These are phyloP conservation scores for Aspergillus sergii DNA, from an alignment of 2,329 filamentous ascomycete species.

Conservation along the genomic window DNA sequence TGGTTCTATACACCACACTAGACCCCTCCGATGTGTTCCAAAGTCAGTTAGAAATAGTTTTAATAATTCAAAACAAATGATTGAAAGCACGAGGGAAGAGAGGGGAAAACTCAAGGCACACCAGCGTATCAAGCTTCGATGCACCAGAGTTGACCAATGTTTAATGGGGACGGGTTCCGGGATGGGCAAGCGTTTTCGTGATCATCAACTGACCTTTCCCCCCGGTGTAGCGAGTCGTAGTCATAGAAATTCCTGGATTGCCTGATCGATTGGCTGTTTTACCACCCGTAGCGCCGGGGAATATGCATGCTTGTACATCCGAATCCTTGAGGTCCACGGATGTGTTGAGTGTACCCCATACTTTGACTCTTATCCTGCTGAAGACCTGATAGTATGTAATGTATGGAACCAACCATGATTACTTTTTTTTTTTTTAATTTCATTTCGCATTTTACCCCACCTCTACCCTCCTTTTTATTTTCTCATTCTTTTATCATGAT, in stretches of 20 bases:
- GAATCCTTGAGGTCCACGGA: conserved; percentile 4
- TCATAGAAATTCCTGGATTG: conserved; percentile 12
- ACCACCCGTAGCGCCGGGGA: conserved; percentile 7
- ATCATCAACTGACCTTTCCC: conserved; percentile 14
- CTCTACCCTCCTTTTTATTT: conserved; percentile 1
- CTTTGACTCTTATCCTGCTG: background rate
- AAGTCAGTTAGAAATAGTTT: background rate
- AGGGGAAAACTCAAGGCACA: conserved; percentile 3
- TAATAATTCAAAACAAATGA: background rate
- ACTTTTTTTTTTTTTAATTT: conserved; percentile 5
- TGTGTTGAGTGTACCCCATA: conserved; percentile 3
- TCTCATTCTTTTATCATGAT: background rate
- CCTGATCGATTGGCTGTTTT: conserved; percentile 18
- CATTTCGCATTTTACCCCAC: background rate
- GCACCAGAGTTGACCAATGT: conserved; percentile 9
- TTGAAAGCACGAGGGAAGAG: background rate
- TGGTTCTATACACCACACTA: background rate
- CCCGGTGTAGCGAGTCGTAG: conserved; percentile 11
- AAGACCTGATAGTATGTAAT: background rate
- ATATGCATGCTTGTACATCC: conserved; percentile 15
- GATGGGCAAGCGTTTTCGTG: conserved; percentile 1
- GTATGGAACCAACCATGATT: background rate
- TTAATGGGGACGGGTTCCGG: background rate
- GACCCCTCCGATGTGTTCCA: background rate
- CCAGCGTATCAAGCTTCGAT: conserved; percentile 1